A percentile compares a stretch with the other conserved stretches of the same genome.
These are phyloP conservation scores for Coniochaeta ligniaria DNA, from an alignment of 2,329 filamentous ascomycete genomes.

Conservation along the genomic window DNA sequence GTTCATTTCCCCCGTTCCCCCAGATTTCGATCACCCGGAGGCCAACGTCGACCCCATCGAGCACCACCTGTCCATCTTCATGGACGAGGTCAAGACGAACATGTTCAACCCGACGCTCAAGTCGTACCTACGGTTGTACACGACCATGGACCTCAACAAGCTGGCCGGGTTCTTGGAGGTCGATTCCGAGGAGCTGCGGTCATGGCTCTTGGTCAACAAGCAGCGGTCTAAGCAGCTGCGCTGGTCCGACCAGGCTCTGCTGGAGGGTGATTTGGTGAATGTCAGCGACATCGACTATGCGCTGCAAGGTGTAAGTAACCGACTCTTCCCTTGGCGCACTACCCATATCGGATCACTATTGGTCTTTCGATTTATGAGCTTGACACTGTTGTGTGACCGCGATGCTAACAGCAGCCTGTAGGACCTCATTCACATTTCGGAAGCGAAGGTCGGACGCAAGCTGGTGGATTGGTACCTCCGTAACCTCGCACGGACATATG, in stretches of 20 bases:
- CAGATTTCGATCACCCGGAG: conserved; percentile 95
- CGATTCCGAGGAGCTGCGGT: conserved; percentile 89
- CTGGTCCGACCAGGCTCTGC: conserved; percentile 82
- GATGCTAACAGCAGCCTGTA: conserved; percentile 26
- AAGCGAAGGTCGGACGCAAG: conserved; percentile 95
- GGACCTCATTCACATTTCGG: conserved; percentile 97
- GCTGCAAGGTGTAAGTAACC: conserved; percentile 72
- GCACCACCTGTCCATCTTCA: conserved; percentile 96
- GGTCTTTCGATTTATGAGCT: background rate
- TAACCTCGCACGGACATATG: conserved; percentile 88
- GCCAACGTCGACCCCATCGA: conserved; percentile 95
- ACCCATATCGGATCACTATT: background rate
- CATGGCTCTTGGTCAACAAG: conserved; percentile 95
- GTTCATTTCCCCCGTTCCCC: conserved; percentile 96
- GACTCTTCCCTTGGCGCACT: conserved; percentile 1
- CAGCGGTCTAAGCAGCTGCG: conserved; percentile 94
- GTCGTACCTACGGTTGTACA: conserved; percentile 98
- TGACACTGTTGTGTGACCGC: background rate
- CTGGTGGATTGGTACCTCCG: conserved; percentile 98
- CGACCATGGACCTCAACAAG: conserved; percentile 98
- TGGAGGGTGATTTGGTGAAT: conserved; percentile 90
- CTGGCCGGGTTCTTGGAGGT: conserved; percentile 95
- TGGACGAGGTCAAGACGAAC: conserved; percentile 99
- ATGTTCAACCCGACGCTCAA: conserved; percentile 97
- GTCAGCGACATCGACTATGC: conserved; percentile 96